These are phyloP conservation scores for Cladosporium sp. DNA, from an alignment of 2,329 filamentous ascomycete genomes.

Conservation along the genomic window DNA sequence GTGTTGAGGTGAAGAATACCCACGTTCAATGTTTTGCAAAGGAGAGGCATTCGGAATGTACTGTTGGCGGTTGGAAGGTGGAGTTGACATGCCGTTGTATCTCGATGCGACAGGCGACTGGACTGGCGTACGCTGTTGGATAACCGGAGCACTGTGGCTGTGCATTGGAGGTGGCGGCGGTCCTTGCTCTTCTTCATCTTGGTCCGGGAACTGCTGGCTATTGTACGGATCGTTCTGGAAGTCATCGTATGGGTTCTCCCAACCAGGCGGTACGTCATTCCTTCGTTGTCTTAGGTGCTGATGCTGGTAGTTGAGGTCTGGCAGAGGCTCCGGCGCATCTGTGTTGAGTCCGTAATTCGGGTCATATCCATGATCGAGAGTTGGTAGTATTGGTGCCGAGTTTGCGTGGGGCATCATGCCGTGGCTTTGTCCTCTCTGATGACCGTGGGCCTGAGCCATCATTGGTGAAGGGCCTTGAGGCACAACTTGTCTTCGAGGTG, in stretches of 20 bases:
- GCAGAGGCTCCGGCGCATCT: conserved; percentile 38
- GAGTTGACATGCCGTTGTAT: conserved; percentile 27
- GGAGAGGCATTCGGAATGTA: conserved; percentile 35
- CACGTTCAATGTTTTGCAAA: conserved; percentile 35
- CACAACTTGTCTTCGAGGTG: conserved; percentile 1
- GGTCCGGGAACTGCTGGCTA: conserved; percentile 16
- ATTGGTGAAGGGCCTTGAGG: conserved; percentile 13
- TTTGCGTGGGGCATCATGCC: conserved; percentile 44
- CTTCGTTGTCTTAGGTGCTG: conserved; percentile 29
- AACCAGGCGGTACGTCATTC: conserved; percentile 32
- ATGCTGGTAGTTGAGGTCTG: conserved; percentile 38
- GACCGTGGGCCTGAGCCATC: conserved; percentile 29
- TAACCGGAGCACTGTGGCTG: conserved; percentile 38
- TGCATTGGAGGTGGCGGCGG: conserved; percentile 43
- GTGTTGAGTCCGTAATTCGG: conserved; percentile 25
- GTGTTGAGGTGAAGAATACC: conserved; percentile 31
- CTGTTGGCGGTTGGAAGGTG: conserved; percentile 30
- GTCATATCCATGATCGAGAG: conserved; percentile 49
- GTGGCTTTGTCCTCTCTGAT: conserved; percentile 31
- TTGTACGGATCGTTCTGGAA: conserved; percentile 23
- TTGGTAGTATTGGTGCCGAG: conserved; percentile 53
- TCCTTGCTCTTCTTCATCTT: conserved; percentile 29
- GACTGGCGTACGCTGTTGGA: conserved; percentile 29
- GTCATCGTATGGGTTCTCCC: conserved; percentile 34
- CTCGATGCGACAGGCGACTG: conserved; percentile 26